A percentile compares a stretch with the other conserved stretches of the same genome.
Evolutionary conservation across 768 basidiomycete species (phyloP).

Genomic region (Leccinum ochraceum): DNA sequence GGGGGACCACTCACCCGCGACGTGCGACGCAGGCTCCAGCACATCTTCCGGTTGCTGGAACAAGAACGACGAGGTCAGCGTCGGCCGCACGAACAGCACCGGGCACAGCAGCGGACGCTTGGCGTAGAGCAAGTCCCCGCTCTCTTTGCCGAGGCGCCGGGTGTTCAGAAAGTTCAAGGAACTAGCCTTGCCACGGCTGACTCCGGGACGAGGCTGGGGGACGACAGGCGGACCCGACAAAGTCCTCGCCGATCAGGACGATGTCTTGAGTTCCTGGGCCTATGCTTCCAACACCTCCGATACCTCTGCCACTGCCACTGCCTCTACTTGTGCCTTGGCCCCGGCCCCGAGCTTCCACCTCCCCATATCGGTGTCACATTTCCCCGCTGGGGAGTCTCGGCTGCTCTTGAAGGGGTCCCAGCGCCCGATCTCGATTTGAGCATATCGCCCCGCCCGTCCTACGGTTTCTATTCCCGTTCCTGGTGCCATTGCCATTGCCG

Average conservation of each 20-base stretch:
- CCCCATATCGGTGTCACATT: slow-evolving; percentile 12
- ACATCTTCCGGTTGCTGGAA: slow-evolving; percentile 64
- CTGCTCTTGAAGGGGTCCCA: slow-evolving; percentile 19
- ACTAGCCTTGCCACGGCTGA: not conserved
- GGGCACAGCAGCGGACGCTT: slow-evolving; percentile 68
- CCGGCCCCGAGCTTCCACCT: slow-evolving; percentile 23
- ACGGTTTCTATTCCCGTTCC: slow-evolving; percentile 6
- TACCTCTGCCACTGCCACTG: not conserved
- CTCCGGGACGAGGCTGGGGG: slow-evolving; percentile 1
- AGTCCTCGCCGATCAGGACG: not conserved
- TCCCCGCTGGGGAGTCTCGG: slow-evolving; percentile 15
- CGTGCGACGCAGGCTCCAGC: slow-evolving; percentile 52
- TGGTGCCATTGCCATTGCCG: not conserved
- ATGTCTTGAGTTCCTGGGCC: not conserved
- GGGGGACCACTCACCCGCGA: slow-evolving; percentile 40
- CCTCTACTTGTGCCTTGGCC: slow-evolving; percentile 10
- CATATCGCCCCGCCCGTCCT: slow-evolving; percentile 8
- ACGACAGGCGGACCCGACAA: not conserved
- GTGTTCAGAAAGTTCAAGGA: too few relatives aligned
- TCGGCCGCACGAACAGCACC: slow-evolving; percentile 66
- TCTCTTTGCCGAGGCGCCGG: slow-evolving; percentile 24
- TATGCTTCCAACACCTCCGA: not conserved
- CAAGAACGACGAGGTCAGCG: slow-evolving; percentile 44
- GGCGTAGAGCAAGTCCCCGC: slow-evolving; percentile 43
- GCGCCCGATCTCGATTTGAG: slow-evolving; percentile 15